phyloP scores from a whole-genome alignment of 2,329 filamentous ascomycete genomes.

The Colletotrichum brevisporum region DNA sequence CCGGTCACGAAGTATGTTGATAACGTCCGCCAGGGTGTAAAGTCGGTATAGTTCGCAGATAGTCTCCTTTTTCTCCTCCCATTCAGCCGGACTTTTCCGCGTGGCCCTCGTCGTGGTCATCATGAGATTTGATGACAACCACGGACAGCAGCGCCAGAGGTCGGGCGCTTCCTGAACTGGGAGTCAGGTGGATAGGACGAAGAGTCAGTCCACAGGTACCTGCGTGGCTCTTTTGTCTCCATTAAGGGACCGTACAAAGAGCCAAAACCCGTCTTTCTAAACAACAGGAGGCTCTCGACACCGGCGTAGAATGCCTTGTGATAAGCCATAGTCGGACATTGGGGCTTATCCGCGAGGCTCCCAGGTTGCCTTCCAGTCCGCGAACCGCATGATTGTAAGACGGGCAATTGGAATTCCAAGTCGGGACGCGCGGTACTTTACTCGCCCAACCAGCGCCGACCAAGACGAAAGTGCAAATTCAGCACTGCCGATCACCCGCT shows the following conservation, averaged over 20 bases:
- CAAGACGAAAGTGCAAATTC: background rate
- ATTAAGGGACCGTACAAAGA: background rate
- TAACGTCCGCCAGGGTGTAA: conserved; percentile 8
- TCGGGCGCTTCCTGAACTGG: too few species aligned
- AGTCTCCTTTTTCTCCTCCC: background rate
- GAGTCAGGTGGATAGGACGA: too few species aligned
- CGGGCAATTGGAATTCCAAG: conserved; percentile 6
- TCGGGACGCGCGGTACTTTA: background rate
- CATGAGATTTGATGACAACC: too few species aligned
- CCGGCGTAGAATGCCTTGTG: background rate
- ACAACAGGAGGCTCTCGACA: background rate
- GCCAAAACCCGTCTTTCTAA: background rate
- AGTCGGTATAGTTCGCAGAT: conserved; percentile 9
- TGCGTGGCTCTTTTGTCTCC: background rate
- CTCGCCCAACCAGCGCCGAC: background rate
- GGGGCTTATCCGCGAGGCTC: conserved; percentile 14
- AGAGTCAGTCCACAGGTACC: too few species aligned
- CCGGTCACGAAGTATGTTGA: background rate
- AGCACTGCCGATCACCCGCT: conserved; percentile 8
- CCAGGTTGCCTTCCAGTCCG: conserved; percentile 7
- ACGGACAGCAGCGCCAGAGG: too few species aligned
- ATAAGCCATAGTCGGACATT: background rate
- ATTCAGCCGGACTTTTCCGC: background rate
- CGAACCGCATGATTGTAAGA: background rate
- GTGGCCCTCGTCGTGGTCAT: conserved; percentile 1